Base-by-base conservation (phyloP, 176 grass and related monocot species). In the Aegilops bicornis region DNA sequence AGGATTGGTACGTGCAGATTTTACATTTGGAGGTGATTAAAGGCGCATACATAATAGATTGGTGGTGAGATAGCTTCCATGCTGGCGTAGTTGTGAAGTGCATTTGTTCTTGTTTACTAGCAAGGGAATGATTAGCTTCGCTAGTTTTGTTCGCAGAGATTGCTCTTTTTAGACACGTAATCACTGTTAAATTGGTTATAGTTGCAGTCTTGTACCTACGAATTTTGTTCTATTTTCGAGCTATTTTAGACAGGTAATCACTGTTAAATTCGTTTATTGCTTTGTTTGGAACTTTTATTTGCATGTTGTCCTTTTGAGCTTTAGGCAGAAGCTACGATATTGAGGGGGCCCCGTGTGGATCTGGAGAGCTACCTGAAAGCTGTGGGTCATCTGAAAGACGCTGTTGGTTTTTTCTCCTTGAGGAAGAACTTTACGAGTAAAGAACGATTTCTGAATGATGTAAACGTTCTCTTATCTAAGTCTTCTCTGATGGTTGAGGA, bases 261-360 rank as follows among this genome's bases (percentile, higher is more conserved):
- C 50, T 54, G 50, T 54, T 54, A 54, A 54, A 54, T 7, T 54
- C 16, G 50, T 54, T 54, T 19, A 8, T 66, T 67, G 5, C 6
- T 86, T 79, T 62, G 16, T 50, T 84, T 22, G 14, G 20, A 64
- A 58, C 75, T 39, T 52, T 47, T 35, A 22, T 78, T 58, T 82
- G 17, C 6, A 37, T 64, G 62, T 10, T 25, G 14, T 42, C 11
- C 2, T 63, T 82, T 62, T 0, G 39, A 61, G 36, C 40, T 88
- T 82, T 69, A 98, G 96, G 93, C 96, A 54, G 96, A 98, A 84
- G 93, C 90, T 50, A 69, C 84, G 4, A 88, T 99, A 84, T 33
- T 89, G 71, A 96, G 90, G 77, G 97, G 97, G 47, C 97, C 97
- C 16, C 94, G 92, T 74, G 92, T 96, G 60, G 94, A 99, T 92